phyloP scores from a whole-genome alignment of 306 rosid species.

The Cotoneaster glaucophyllus region DNA sequence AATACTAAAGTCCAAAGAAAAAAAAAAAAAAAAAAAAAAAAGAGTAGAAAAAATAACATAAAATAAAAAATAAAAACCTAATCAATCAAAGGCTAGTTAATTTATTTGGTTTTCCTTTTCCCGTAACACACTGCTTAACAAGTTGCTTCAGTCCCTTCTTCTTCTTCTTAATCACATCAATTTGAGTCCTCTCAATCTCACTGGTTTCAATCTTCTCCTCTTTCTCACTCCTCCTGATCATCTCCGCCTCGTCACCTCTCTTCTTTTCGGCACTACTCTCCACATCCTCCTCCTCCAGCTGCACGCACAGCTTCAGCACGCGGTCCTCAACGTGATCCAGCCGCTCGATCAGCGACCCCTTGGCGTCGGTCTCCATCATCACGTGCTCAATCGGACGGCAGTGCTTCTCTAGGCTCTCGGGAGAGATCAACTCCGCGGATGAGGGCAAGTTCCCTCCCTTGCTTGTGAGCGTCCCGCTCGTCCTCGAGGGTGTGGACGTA shows the following conservation, averaged over 20 bases:
- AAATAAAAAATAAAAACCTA: no score
- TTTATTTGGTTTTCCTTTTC: constrained; percentile 9
- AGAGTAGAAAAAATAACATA: no score
- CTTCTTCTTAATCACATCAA: constrained; percentile 1
- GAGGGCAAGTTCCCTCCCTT: constrained; percentile 24
- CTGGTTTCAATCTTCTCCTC: no score
- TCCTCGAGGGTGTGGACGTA: constrained; percentile 18
- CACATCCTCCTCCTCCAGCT: constrained; percentile 43
- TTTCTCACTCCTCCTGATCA: constrained; percentile 12
- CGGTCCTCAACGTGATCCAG: constrained; percentile 64
- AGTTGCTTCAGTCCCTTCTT: constrained; percentile 47
- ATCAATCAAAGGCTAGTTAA: background rate
- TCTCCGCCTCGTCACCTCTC: constrained; percentile 24
- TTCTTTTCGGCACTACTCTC: constrained; percentile 20
- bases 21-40: background rate
- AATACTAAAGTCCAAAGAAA: background rate
- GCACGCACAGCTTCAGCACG: constrained; percentile 53
- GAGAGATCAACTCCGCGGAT: constrained; percentile 23
- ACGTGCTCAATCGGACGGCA: constrained; percentile 75
- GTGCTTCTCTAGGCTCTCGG: constrained; percentile 70
- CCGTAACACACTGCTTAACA: constrained; percentile 34
- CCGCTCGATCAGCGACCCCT: constrained; percentile 71
- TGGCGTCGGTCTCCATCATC: constrained; percentile 48
- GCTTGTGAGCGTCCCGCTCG: no score
- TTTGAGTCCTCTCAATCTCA: background rate